Evolutionary conservation across 2,329 filamentous ascomycete genomes (phyloP).

Genomic region (Ceratocystis papillata): DNA sequence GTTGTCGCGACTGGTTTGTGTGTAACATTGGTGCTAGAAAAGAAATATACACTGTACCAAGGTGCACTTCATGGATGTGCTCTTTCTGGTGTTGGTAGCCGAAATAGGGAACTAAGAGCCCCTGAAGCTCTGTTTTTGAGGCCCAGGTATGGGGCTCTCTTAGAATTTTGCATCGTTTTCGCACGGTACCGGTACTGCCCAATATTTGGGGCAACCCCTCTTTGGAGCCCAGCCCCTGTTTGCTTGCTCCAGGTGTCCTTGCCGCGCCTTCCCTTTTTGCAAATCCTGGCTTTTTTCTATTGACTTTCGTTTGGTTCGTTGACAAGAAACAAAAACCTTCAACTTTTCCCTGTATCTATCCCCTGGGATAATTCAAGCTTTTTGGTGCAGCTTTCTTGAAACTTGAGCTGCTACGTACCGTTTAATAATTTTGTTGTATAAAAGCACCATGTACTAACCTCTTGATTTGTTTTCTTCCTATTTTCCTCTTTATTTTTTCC

Average conservation of each 20-base stretch:
- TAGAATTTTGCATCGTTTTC: not conserved
- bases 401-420: not conserved
- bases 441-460: not conserved
- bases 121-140: not conserved
- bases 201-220: not conserved
- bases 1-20: slow-evolving; percentile 5
- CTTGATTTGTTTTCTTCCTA: not conserved
- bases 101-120: not conserved
- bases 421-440: not conserved
- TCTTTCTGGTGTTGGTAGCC: not conserved
- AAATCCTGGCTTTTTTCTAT: not conserved
- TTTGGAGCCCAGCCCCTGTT: not conserved
- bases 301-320: not conserved
- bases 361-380: not conserved
- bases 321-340: not conserved
- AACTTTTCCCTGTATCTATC: not conserved
- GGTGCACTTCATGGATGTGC: no score
- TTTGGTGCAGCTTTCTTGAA: not conserved
- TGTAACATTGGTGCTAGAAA: not conserved
- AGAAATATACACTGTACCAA: not conserved
- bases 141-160: not conserved
- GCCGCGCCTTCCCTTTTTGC: slow-evolving; percentile 10
- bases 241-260: slow-evolving; percentile 12
- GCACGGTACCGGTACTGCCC: slow-evolving; percentile 5
- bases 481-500: slow-evolving; percentile 1